Percentiles rank a stretch among this genome's conserved stretches.
Evolutionary conservation across 2,329 filamentous ascomycete genomes (phyloP).

Genomic region (Cryphonectria carpinicola): DNA sequence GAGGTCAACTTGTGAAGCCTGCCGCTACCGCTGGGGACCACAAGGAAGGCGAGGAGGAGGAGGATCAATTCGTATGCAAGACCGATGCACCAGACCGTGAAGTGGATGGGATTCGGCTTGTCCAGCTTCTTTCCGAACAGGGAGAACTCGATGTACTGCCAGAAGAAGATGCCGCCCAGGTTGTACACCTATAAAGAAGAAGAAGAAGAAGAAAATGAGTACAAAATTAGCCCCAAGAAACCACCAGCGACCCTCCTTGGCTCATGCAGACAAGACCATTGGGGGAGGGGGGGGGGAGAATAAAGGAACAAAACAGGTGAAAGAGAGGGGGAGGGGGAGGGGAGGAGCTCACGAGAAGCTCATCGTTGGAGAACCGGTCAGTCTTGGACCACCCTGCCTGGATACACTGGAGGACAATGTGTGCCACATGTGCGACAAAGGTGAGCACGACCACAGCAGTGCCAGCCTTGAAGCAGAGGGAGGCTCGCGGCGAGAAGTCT

Average conservation of each 20-base stretch:
- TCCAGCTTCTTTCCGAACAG: conserved; percentile 77
- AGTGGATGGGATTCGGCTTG: conserved; percentile 79
- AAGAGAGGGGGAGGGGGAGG: neutral
- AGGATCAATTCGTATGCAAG: conserved; percentile 75
- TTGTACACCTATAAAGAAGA: conserved; percentile 71
- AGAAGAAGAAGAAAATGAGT: neutral
- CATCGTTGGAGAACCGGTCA: conserved; percentile 35
- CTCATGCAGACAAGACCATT: neutral
- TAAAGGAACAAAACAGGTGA: too few relatives aligned
- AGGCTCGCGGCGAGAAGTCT: conserved; percentile 55
- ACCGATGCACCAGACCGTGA: conserved; percentile 77
- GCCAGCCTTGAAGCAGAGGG: conserved; percentile 75
- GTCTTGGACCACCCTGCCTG: conserved; percentile 44
- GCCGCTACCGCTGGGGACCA: conserved; percentile 63
- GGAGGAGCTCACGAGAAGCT: conserved; percentile 25
- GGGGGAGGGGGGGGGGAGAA: too few relatives aligned
- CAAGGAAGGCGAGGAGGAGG: conserved; percentile 69
- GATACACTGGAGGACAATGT: conserved; percentile 76
- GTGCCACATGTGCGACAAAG: conserved; percentile 74
- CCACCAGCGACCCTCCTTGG: neutral
- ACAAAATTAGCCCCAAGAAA: conserved; percentile 6
- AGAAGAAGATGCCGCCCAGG: conserved; percentile 82
- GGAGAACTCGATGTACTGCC: conserved; percentile 83
- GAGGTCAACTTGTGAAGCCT: conserved; percentile 32
- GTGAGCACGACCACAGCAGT: conserved; percentile 72